phyloP scores from a whole-genome alignment of 2,329 filamentous ascomycete species.

The Chalaropsis ovoidea region DNA sequence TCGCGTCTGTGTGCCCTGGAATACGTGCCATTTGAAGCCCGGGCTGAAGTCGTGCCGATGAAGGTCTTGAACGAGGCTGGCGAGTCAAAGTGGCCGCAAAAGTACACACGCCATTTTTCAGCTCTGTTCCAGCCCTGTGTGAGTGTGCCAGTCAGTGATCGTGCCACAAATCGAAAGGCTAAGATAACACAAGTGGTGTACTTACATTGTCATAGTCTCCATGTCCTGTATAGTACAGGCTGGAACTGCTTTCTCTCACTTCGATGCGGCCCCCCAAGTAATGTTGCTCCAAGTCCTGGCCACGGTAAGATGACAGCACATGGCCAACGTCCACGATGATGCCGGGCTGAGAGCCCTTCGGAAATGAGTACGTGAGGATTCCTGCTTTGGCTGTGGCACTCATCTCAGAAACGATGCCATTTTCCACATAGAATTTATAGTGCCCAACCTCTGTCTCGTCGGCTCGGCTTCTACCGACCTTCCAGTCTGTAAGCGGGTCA shows the following conservation, averaged over 20 bases:
- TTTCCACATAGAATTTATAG: slow-evolving; percentile 47
- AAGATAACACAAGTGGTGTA: slow-evolving; percentile 8
- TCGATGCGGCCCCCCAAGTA: slow-evolving; percentile 52
- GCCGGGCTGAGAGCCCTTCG: slow-evolving; percentile 35
- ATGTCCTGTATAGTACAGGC: slow-evolving; percentile 43
- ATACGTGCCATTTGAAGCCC: slow-evolving; percentile 31
- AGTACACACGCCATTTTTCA: slow-evolving; percentile 52
- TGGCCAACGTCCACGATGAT: slow-evolving; percentile 57
- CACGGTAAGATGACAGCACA: slow-evolving; percentile 52
- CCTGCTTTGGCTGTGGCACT: slow-evolving; percentile 47
- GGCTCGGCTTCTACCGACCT: slow-evolving; percentile 43
- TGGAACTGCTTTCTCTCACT: slow-evolving; percentile 36
- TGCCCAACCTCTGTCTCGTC: slow-evolving; percentile 50
- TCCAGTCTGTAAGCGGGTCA: slow-evolving; percentile 47
- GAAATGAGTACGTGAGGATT: slow-evolving; percentile 52
- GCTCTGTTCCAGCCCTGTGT: slow-evolving; percentile 51
- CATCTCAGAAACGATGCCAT: slow-evolving; percentile 48
- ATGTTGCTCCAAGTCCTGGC: slow-evolving; percentile 50
- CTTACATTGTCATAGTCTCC: slow-evolving; percentile 53
- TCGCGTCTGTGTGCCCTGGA: slow-evolving; percentile 33
- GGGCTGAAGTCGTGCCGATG: slow-evolving; percentile 33
- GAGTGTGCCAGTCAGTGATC: slow-evolving; percentile 16
- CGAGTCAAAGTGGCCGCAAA: slow-evolving; percentile 51
- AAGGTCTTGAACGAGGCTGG: slow-evolving; percentile 38
- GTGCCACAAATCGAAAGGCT: not conserved